Evolutionary conservation across 176 grass and related monocot genomes (phyloP), one percentile per base, ranked within the genome.

Genomic region (Juncus effusus): DNA sequence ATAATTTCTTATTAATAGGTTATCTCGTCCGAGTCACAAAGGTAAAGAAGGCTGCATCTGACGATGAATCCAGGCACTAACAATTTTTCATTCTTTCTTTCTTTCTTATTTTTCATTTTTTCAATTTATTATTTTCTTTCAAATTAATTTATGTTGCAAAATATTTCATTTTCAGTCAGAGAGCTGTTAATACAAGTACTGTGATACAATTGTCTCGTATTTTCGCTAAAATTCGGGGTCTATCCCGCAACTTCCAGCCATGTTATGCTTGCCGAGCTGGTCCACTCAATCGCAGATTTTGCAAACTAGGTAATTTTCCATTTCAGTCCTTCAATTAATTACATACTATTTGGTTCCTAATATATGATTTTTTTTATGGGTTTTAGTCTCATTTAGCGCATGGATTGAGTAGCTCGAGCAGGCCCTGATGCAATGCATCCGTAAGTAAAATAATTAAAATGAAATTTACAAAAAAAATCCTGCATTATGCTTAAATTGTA

Each of bases 161-260:
- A 42, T 28, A 67, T 75, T 51, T 9, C 74, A 53, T 60, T 42
- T 73, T 66, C 83, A 99, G 86, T 74, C 95, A 99, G 75, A 83
- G 81, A 78, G 95, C 95, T 40, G 95, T 99, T 82, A 93, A 73
- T 67, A 94, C 76, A 4, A 4, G 89, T 85, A 81, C 65, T 99
- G 41, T 93, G 89, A 80, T 93, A 88, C 64, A 99, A 99, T 79
- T 99, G 94, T 78, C 95, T 99, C 7, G 95, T 99, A 74, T 94
- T 99, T 75, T 93, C 85, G n/a, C 80, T 99, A 3, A 99, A 99
- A 75, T 93, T 93, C 68, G 89, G 95, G 38, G 89, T 94, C 58
- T 99, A 90, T 86, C 72, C 93, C 64, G 14, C 80, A 41, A 99
- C 95, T 79, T 99, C 95, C 50, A 99, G 95, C 79, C 88, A 99